A percentile compares a stretch with the other conserved stretches of the same genome.
phyloP scores from a whole-genome alignment of 306 rosid species.

The Dalbergia cochinchinensis region DNA sequence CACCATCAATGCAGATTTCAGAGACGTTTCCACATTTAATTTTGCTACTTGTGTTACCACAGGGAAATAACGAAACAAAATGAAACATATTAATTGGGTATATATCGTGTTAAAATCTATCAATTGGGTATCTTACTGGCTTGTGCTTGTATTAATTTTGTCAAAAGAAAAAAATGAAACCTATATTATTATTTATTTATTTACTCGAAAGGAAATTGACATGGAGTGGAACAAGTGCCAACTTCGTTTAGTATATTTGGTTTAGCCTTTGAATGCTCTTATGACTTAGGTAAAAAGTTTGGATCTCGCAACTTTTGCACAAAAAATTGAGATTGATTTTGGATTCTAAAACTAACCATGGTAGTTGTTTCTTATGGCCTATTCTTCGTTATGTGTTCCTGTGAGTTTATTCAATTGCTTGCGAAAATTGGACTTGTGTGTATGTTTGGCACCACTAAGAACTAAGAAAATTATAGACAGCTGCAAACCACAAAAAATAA shows the following conservation, averaged over 20 bases:
- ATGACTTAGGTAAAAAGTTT: too few relatives aligned
- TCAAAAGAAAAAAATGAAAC: neutral
- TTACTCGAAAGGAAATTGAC: too few relatives aligned
- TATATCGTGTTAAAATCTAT: neutral
- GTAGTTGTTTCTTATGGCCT: neutral
- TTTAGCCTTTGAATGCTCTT: too few relatives aligned
- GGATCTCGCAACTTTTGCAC: too few relatives aligned
- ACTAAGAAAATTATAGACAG: too few relatives aligned
- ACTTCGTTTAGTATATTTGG: too few relatives aligned
- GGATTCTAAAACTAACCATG: too few relatives aligned
- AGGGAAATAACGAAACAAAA: neutral
- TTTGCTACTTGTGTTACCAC: neutral
- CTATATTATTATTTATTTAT: too few relatives aligned
- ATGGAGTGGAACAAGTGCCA: too few relatives aligned
- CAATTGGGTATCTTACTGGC: neutral
- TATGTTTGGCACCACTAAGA: neutral
- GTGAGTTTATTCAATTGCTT: neutral
- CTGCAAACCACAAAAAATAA: too few relatives aligned
- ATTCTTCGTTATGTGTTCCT: neutral
- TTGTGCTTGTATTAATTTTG: neutral
- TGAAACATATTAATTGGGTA: neutral
- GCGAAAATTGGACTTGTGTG: too few relatives aligned
- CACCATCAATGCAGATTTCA: neutral
- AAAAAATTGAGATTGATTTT: too few relatives aligned
- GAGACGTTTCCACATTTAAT: constrained; percentile 21